Base-by-base conservation (phyloP, 2,329 filamentous ascomycete genomes). In the Fusarium bulbicola region DNA sequence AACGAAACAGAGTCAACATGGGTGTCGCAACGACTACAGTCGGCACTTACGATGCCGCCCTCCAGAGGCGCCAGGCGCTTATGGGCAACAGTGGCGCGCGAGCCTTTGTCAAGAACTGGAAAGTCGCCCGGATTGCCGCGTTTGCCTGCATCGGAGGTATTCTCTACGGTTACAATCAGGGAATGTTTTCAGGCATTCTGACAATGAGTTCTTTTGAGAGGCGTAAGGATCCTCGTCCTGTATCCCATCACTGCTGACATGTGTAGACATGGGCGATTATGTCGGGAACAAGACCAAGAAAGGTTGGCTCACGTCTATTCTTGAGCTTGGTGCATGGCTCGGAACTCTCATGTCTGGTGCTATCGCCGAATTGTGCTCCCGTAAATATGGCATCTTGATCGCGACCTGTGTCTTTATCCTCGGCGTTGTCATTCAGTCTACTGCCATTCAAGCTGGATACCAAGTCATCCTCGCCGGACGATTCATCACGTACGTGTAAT, bases 261-360 rank as follows among this genome's bases (percentile, higher is more conserved):
- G 14, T 53, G 18, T 39, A 88, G 86, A 90, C 65, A 90, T 90
- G 88, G 87, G 86, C 56, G 84, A 85, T 39, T 89, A 89, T 70
- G 82, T 78, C 21, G 82, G 83, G n/a, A 80, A 86, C 66, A 84
- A 86, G 76, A 86, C 86, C 10, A 85, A 87, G 72, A 90, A 90
- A 75, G 88, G 88, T 21, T 90, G 88, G 88, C 78, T 91, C 10
- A 90, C 88, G 2, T 86, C 92, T 5, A 93, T 94, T 72, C 88
- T 95, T 32, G 92, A 94, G 78, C 87, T 95, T 5, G 92, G 92
- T 59, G 92, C 92, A 47, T 95, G 92, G 92, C 78, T 93, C n/a
- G 93, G 93, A 42, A 89, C 91, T 1, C 81, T 95, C 7, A 85
- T 92, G 45, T 92, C 89, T 6, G 91, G 92, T 3, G 92, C 92